A percentile compares a stretch with the other conserved stretches of the same genome.
These are phyloP conservation scores for Fusarium sterilihyphosum DNA, from an alignment of 2,329 filamentous ascomycete genomes.

Conservation along the genomic window DNA sequence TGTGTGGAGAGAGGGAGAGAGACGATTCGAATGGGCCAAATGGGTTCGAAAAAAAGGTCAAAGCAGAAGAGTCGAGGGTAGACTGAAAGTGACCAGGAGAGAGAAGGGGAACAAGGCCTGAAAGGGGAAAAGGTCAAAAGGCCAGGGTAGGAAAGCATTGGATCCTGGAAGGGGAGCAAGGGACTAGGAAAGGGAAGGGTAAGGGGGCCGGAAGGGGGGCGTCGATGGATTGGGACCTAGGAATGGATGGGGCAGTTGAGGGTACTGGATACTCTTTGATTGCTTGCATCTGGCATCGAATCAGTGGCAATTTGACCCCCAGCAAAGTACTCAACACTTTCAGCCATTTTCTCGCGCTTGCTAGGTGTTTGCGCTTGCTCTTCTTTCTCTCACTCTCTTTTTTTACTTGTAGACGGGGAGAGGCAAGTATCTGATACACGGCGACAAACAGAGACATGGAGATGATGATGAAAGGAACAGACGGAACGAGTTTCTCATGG, in stretches of 20 bases:
- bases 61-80: slow-evolving; percentile 36
- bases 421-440: slow-evolving; percentile 21
- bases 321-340: slow-evolving; percentile 18
- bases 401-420: neutral
- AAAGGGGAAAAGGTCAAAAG: slow-evolving; percentile 36
- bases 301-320: neutral
- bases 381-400: neutral
- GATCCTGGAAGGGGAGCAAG: slow-evolving; percentile 30
- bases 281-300: neutral
- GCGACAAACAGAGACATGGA: neutral
- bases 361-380: slow-evolving; percentile 13
- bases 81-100: slow-evolving; percentile 18
- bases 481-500: slow-evolving; percentile 9
- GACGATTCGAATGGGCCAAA: slow-evolving; percentile 33
- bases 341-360: slow-evolving; percentile 9
- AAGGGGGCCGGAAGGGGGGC: slow-evolving; percentile 15
- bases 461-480: neutral
- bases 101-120: slow-evolving; percentile 37
- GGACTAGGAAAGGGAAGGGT: slow-evolving; percentile 11
- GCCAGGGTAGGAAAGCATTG: slow-evolving; percentile 26
- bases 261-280: slow-evolving; percentile 17
- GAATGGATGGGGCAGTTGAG: slow-evolving; percentile 14
- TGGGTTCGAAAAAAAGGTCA: slow-evolving; percentile 37
- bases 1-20: slow-evolving; percentile 30
- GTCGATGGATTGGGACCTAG: slow-evolving; percentile 20